Evolutionary conservation across 768 basidiomycete species (phyloP).

Genomic region (Scleroderma bovista): DNA sequence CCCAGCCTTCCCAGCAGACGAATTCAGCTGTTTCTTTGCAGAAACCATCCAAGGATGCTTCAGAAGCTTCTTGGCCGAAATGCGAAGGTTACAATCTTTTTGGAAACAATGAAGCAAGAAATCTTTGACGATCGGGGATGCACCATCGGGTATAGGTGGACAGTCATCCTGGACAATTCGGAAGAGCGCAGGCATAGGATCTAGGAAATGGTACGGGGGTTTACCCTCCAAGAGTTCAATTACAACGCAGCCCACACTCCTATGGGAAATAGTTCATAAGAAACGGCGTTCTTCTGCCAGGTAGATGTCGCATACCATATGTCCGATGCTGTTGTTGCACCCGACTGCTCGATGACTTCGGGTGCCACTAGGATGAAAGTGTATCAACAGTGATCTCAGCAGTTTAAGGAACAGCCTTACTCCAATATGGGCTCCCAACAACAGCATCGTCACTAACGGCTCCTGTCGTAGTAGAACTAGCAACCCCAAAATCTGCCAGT

Average conservation of each 20-base stretch:
- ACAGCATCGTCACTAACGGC: constrained; percentile 84
- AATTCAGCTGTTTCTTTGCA: constrained; percentile 66
- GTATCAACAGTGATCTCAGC: constrained; percentile 4
- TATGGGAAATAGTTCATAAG: constrained; percentile 14
- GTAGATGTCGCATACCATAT: constrained; percentile 61
- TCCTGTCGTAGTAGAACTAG: constrained; percentile 68
- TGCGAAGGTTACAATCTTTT: constrained; percentile 92
- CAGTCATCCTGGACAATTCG: constrained; percentile 98
- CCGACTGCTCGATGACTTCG: constrained; percentile 97
- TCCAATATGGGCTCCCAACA: constrained; percentile 99
- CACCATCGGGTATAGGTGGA: constrained; percentile 94
- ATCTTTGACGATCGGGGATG: constrained; percentile 92
- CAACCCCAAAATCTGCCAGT: constrained; percentile 98
- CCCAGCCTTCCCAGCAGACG: constrained; percentile 24
- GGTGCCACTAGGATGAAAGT: constrained; percentile 71
- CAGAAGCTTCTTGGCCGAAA: constrained; percentile 89
- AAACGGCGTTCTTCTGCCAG: not conserved
- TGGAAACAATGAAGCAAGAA: constrained; percentile 98
- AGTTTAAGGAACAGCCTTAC: constrained; percentile 40
- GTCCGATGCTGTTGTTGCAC: constrained; percentile 95
- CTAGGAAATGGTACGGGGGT: constrained; percentile 92
- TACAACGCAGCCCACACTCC: constrained; percentile 94
- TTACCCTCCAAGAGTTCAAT: constrained; percentile 88
- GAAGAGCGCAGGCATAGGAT: constrained; percentile 98
- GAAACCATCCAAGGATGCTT: constrained; percentile 95